Conservation (phyloP, 148 eudicot genomes). For the Polygonum maritimum region DNA sequence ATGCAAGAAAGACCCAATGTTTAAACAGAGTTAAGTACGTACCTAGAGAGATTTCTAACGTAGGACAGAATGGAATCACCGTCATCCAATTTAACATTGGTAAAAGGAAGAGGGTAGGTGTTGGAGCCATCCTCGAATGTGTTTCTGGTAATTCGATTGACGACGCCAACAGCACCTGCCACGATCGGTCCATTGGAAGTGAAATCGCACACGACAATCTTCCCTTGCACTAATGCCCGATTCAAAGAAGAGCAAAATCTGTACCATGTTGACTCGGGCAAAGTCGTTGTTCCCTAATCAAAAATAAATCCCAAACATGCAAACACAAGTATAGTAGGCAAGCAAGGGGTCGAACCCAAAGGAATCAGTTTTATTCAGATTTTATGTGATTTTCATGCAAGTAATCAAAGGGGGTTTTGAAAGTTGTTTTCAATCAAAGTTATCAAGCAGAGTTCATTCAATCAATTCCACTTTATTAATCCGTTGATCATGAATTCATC, state of each 20-base stretch:
- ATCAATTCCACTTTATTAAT: no score
- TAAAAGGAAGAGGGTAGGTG: background rate
- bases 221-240: conserved; percentile 20
- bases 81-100: background rate
- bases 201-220: conserved; percentile 22
- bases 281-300: no score
- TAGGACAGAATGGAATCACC: background rate
- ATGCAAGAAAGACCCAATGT: background rate
- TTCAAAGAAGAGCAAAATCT: conserved; percentile 18
- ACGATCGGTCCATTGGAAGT: background rate
- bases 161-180: background rate
- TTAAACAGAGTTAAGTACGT: background rate
- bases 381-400: no score
- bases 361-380: no score
- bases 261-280: no score
- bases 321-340: no score
- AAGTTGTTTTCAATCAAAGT: no score
- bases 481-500: no score
- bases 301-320: no score
- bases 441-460: no score
- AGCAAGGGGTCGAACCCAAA: no score
- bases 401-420: no score
- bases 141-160: background rate
- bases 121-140: background rate
- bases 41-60: background rate